Evolutionary conservation across 2,329 filamentous ascomycete genomes (phyloP).

Genomic region (Botrytis pseudocinerea): DNA sequence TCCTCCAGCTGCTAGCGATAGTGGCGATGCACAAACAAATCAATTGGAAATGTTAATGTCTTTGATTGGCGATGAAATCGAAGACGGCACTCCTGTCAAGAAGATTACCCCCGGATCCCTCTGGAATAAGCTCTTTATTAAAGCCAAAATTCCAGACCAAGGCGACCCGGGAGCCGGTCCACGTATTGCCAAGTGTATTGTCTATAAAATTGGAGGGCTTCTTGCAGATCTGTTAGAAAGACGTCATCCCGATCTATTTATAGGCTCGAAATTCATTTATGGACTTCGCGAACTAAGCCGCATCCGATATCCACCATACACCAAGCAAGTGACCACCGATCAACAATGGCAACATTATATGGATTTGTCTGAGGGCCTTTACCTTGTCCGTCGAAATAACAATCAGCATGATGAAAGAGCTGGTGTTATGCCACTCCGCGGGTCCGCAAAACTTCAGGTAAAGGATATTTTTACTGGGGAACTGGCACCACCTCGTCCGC

Average conservation of each 20-base stretch:
- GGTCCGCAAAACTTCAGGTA: neutral
- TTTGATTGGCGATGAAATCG: neutral
- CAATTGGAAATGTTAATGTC: slow-evolving; percentile 9
- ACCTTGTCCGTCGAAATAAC: slow-evolving; percentile 14
- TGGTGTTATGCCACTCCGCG: neutral
- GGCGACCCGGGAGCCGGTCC: neutral
- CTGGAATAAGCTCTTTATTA: slow-evolving; percentile 1
- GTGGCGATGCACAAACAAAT: neutral
- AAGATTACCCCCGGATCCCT: slow-evolving; percentile 4
- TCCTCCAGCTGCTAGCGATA: neutral
- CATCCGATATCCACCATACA: slow-evolving; percentile 7
- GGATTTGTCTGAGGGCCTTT: slow-evolving; percentile 2
- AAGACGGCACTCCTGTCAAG: slow-evolving; percentile 1
- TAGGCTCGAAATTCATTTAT: neutral
- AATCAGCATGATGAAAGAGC: neutral
- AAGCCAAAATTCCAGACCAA: slow-evolving; percentile 9
- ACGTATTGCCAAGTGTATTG: slow-evolving; percentile 19
- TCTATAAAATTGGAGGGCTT: slow-evolving; percentile 1
- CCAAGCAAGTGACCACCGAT: slow-evolving; percentile 2
- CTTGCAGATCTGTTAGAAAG: slow-evolving; percentile 14
- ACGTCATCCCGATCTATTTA: neutral
- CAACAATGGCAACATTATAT: slow-evolving; percentile 14
- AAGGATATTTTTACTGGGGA: slow-evolving; percentile 14
- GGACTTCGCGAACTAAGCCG: slow-evolving; percentile 2
- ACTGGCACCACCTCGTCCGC: neutral